Percentiles rank a stretch among this genome's conserved stretches.
Conservation (phyloP, 441 rosid genomes). For the Populus hybrid region DNA sequence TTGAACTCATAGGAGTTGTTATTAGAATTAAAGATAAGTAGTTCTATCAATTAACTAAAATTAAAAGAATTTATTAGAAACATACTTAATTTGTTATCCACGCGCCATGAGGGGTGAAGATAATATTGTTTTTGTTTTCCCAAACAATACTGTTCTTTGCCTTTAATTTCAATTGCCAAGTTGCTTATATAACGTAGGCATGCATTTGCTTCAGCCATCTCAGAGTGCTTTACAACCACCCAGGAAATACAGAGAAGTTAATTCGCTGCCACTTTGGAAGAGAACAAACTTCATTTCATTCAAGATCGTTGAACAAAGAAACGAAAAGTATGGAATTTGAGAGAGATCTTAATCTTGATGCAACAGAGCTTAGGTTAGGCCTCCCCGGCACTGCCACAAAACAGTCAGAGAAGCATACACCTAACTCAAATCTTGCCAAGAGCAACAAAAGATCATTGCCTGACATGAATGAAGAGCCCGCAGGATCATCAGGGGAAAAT, state of each 20-base stretch:
- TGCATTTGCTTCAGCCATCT: neutral
- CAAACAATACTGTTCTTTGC: neutral
- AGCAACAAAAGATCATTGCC: slow-evolving; percentile 44
- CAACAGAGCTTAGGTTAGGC: slow-evolving; percentile 75
- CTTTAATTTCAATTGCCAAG: neutral
- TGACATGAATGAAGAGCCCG: slow-evolving; percentile 26
- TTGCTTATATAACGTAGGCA: slow-evolving; percentile 21
- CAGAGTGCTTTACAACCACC: neutral
- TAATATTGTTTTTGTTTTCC: neutral
- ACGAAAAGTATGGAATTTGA: slow-evolving; percentile 25
- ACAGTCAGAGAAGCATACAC: slow-evolving; percentile 24
- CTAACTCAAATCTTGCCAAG: slow-evolving; percentile 10
- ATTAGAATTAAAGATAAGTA: too few relatives aligned
- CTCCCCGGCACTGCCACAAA: slow-evolving; percentile 51
- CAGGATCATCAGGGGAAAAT: slow-evolving; percentile 1
- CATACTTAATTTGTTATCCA: neutral
- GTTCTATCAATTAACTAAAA: too few relatives aligned
- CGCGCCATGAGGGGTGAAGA: slow-evolving; percentile 13
- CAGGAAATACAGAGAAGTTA: neutral
- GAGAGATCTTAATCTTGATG: slow-evolving; percentile 55
- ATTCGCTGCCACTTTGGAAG: neutral
- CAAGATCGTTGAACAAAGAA: slow-evolving; percentile 10
- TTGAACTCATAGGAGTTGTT: neutral
- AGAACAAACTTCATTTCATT: neutral
- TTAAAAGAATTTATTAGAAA: neutral